Evolutionary conservation across 148 eudicot species (phyloP), one percentile per base, ranked within the genome.

Genomic region (Tetragonia tetragonoides): DNA sequence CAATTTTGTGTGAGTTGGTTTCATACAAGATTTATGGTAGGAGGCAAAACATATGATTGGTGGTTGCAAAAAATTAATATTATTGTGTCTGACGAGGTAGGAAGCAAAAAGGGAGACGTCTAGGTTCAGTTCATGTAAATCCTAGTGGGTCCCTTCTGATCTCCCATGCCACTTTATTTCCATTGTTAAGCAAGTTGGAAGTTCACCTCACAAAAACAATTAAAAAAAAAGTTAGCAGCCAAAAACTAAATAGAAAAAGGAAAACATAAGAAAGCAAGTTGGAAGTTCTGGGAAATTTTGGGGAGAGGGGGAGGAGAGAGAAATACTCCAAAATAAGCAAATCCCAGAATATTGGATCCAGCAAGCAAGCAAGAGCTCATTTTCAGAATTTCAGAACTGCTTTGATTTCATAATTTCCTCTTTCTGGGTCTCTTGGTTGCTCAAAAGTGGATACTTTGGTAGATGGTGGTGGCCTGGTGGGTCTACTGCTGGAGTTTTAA

Each of bases 101-200:
- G 46, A 42, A 5, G 24, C 4, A 21, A 17, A 61, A 23, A 20
- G 61, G 73, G 59, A 18, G 18, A 5, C 23, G 79, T 75, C 76
- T 63, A 76, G 76, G 83, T 82, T 77, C 84, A 14, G 17, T 72
- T 82, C 78, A 77, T 73, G 65, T 77, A 73, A 47, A 74, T 59
- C 78, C 59, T 24, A 24, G 73, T 77, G 84, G 84, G 53, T 63
- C 84, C 74, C 23, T 39, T 41, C 18, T 74, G 68, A 66, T 70
- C 16, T 77, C 44, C 73, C 65, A 17, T 21, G 12, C 82, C 68
- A 47, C 78, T 80, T 60, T 70, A 53, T 65, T 18, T 68, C 72
- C 51, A 15, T 65, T 62, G 15, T 65, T 72, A 66, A 65, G 23
- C 73, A 61, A 61, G 15, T 70, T 61, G 61, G 21, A 16, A 44